These are phyloP conservation scores for Colletotrichum shisoi DNA, from an alignment of 2,329 filamentous ascomycete species.

Conservation along the genomic window DNA sequence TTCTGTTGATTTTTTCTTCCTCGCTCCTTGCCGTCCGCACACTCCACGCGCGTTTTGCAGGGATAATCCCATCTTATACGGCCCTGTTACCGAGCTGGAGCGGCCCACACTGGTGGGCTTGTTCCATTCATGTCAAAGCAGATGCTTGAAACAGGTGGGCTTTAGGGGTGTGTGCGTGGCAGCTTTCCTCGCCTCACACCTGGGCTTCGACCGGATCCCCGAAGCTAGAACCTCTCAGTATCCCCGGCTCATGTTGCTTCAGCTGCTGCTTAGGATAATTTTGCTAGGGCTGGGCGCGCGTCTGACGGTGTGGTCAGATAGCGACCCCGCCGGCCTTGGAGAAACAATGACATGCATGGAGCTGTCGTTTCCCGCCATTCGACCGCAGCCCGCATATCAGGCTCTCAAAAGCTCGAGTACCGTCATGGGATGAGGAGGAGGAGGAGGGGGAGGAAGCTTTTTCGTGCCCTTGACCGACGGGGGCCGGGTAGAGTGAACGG, in stretches of 20 bases:
- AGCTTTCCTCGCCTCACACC: conserved; percentile 17
- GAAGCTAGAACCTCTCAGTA: conserved; percentile 14
- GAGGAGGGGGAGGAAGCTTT: conserved; percentile 20
- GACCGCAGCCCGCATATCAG: not conserved
- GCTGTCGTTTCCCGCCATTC: conserved; percentile 5
- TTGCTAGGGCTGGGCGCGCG: conserved; percentile 31
- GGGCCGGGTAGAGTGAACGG: not conserved
- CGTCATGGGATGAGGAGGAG: not conserved
- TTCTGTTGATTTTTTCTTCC: not conserved
- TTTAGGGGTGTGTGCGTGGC: conserved; percentile 33
- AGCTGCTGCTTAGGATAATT: conserved; percentile 1
- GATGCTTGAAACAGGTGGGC: conserved; percentile 38
- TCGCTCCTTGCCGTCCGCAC: not conserved
- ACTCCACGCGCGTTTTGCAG: conserved; percentile 25
- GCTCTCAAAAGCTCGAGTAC: not conserved
- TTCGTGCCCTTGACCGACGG: not conserved
- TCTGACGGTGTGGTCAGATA: conserved; percentile 34
- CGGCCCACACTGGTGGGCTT: conserved; percentile 13
- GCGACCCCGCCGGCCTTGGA: conserved; percentile 19
- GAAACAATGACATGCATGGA: conserved; percentile 17
- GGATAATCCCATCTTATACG: conserved; percentile 23
- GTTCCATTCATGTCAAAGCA: conserved; percentile 39
- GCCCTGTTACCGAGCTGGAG: conserved; percentile 10
- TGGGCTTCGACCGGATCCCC: conserved; percentile 24
- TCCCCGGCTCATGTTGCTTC: conserved; percentile 2